Evolutionary conservation across 1,284 basidiomycete genomes (phyloP), one percentile per base, ranked within the genome.

Genomic region (Boletus smithii): DNA sequence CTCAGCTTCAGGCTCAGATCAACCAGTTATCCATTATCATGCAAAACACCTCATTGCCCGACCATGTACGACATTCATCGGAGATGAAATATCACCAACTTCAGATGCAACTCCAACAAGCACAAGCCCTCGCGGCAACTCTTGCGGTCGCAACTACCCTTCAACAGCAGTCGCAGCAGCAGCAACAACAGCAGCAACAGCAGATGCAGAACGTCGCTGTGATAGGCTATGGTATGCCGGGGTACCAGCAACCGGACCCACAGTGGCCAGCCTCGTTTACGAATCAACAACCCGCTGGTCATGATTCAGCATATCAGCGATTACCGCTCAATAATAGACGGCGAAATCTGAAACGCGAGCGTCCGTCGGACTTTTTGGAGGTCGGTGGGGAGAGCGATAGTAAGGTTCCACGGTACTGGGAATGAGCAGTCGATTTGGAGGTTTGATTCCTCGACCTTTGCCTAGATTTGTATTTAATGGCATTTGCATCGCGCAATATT

Each of bases 261-360:
- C 72, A 73, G 56, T 76, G 74, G 73, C 73, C 73, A 56, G 75
- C 76, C 54, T 72, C 76, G 39, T 85, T 79, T 63, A 57, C 74
- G 43, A 80, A 76, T 52, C 82, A 85, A 59, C 83, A 85, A 61
- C 76, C 76, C 33, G 71, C 75, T 38, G 75, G 75, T 6, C 79
- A 80, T 60, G 88, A 90, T 53, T 88, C 87, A 11, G 84, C 88
- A n/a, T 91, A 91, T 64, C 88, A 91, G 63, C 75, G 88, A 38
- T 62, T 89, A 42, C 87, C 88, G 24, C 66, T 90, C 48, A 91
- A 90, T 61, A 88, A 86, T 56, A 73, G 88, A 50, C 74, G 88
- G 48, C 71, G 85, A 59, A 81, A 79, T 53, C 60, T 87, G 55
- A 91, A 91, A 68, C 75, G 89, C 6, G 88, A 91, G 31, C 73